A percentile compares a stretch with the other conserved stretches of the same genome.
phyloP scores from a whole-genome alignment of 2,329 filamentous ascomycete genomes.

The Plectosphaerella plurivora region DNA sequence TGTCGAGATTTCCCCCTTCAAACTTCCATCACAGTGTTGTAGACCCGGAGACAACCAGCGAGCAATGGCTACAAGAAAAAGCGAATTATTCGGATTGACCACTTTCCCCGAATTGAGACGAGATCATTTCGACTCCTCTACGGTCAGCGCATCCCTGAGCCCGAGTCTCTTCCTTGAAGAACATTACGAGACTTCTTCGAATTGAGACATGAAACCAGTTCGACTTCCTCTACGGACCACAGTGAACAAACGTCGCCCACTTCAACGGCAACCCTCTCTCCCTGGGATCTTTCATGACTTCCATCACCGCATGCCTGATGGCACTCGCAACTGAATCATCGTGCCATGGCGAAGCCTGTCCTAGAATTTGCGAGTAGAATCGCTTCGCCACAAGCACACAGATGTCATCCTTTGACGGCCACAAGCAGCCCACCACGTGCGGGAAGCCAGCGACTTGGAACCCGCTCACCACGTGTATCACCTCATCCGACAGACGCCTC shows the following conservation, averaged over 20 bases:
- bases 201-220: too few relatives aligned
- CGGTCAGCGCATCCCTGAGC: too few relatives aligned
- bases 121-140: too few relatives aligned
- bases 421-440: constrained; percentile 26
- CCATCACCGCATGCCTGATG: neutral
- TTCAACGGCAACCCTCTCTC: neutral
- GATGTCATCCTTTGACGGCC: constrained; percentile 18
- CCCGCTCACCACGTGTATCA: constrained; percentile 25
- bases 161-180: too few relatives aligned
- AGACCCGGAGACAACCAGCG: too few relatives aligned
- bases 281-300: neutral
- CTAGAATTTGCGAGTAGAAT: neutral
- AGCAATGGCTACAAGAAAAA: too few relatives aligned
- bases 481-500: constrained; percentile 21
- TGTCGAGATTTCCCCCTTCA: too few relatives aligned
- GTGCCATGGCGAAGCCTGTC: neutral
- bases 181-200: too few relatives aligned
- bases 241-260: neutral
- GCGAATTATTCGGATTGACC: too few relatives aligned
- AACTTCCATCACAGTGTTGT: too few relatives aligned
- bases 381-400: constrained; percentile 14
- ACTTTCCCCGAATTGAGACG: too few relatives aligned
- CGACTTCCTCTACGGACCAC: too few relatives aligned
- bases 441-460: constrained; percentile 30
- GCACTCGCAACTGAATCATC: neutral